phyloP scores from a whole-genome alignment of 208 protist species.

The Leishmania major region DNA sequence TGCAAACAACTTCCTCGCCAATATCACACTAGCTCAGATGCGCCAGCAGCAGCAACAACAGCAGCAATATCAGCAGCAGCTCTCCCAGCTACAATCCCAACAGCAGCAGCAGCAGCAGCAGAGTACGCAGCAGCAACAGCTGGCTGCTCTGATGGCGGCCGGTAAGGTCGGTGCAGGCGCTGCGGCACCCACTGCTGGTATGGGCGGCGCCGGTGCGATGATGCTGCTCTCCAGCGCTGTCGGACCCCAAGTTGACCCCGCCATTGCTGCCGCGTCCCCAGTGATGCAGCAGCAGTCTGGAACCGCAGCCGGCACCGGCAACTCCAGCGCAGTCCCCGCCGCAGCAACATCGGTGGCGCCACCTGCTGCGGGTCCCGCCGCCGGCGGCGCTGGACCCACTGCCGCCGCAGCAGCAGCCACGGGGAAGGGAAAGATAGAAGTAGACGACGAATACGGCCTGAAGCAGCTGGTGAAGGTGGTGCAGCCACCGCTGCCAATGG shows the following conservation, averaged over 20 bases:
- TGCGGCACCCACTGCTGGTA: not conserved
- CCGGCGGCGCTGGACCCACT: not conserved
- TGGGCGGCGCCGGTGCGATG: constrained; percentile 3
- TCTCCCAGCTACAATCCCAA: constrained; percentile 20
- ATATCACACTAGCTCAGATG: constrained; percentile 3
- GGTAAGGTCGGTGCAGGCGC: constrained; percentile 6
- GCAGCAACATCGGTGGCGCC: not conserved
- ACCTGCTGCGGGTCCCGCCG: constrained; percentile 1
- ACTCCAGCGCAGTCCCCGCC: constrained; percentile 12
- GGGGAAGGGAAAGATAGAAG: constrained; percentile 43
- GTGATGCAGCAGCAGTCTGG: constrained; percentile 13
- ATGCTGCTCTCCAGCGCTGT: constrained; percentile 20
- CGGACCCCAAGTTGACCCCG: constrained; percentile 28
- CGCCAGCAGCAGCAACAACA: constrained; percentile 24
- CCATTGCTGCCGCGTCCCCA: constrained; percentile 24
- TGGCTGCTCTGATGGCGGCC: constrained; percentile 14
- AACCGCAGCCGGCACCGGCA: constrained; percentile 8
- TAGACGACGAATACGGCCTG: constrained; percentile 78
- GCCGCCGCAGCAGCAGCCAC: not conserved
- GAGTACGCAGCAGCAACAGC: constrained; percentile 19
- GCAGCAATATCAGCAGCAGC: constrained; percentile 22
- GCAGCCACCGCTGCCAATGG: constrained; percentile 40
- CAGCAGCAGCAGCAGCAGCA: constrained; percentile 26
- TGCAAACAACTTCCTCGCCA: constrained; percentile 3
- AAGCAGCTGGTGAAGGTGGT: constrained; percentile 51